Evolutionary conservation across 2,329 filamentous ascomycete species (phyloP), one percentile per base, ranked within the genome.

Genomic region (Penicillium hordei): DNA sequence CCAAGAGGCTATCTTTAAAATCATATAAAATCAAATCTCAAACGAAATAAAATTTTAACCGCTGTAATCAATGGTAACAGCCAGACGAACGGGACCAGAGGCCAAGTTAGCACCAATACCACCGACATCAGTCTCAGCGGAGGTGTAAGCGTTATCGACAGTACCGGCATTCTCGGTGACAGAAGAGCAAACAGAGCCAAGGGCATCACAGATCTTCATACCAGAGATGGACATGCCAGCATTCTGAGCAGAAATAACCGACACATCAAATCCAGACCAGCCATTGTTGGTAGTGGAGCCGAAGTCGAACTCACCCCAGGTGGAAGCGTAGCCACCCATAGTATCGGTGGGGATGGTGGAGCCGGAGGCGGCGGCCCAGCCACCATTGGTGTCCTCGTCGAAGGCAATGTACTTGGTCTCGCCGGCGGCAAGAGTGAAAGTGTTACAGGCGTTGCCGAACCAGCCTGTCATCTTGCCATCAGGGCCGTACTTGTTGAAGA

Each of bases 401-500:
- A 76, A 73, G 38, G 74, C 74, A 19, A 73, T 69, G 60, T 74
- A 75, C 60, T 69, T 70, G 61, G 68, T 72, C 38, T 73, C 71
- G 23, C 73, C 72, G 29, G 72, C 48, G 45, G 61, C 55, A 25
- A 76, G 60, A 45, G 66, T 70, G 57, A 76, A 66, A 8, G 44
- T 65, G 42, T 74, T 55, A 13, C 72, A 73, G 34, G 67, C 68
- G 42, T 70, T 53, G 52, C 71, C 72, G 63, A 65, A 76, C 70
- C 72, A 75, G 52, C 74, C 74, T 51, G 67, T 61, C 66, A 74
- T 69, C 39, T 62, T 53, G 49, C 72, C 72, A 43, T 69, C 61
- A 3, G 69, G 65, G 29, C 72, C 72, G 57, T 70, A 68, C 66
- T 76, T 76, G 68, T 76, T 76, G 69, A 72, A 76, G 70, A 77